These are phyloP conservation scores for Saccharomycopsis babjevae DNA, from an alignment of 805 yeast genomes.

Conservation along the genomic window DNA sequence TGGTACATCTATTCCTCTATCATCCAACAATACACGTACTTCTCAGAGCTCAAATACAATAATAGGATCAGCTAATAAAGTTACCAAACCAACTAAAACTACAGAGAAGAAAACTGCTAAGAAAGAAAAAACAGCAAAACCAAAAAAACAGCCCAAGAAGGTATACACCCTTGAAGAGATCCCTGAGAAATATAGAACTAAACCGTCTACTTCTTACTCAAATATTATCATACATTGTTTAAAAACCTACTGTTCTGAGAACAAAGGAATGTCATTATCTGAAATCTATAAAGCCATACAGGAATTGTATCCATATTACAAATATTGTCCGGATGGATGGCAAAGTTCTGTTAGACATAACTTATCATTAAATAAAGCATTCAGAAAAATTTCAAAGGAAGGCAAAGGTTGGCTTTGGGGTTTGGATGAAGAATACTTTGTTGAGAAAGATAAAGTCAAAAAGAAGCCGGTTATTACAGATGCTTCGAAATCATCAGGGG, in stretches of 20 bases:
- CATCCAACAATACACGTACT: background rate
- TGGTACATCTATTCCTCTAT: background rate
- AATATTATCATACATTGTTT: constrained; percentile 72
- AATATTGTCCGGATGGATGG: constrained; percentile 96
- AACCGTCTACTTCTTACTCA: constrained; percentile 77
- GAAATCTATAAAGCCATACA: constrained; percentile 83
- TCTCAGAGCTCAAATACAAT: background rate
- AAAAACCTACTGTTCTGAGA: constrained; percentile 38
- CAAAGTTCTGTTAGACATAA: constrained; percentile 96
- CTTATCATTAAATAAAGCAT: constrained; percentile 79
- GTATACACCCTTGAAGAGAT: constrained; percentile 74
- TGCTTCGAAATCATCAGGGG: background rate
- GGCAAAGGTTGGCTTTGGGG: constrained; percentile 97
- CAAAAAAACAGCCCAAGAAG: constrained; percentile 45
- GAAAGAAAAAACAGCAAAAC: constrained; percentile 34
- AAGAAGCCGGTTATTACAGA: constrained; percentile 33
- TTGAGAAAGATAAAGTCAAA: constrained; percentile 70
- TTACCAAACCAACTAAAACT: background rate
- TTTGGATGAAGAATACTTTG: constrained; percentile 72
- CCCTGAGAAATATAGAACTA: constrained; percentile 76
- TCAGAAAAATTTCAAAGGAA: constrained; percentile 68
- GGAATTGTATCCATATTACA: constrained; percentile 82
- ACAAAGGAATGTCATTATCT: constrained; percentile 64
- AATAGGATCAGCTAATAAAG: background rate
- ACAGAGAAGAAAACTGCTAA: constrained; percentile 21